Percentiles rank a stretch among this genome's conserved stretches.
Conservation (phyloP, 225 moss, liverwort and hornwort species). For the Straminergon stramineum region DNA sequence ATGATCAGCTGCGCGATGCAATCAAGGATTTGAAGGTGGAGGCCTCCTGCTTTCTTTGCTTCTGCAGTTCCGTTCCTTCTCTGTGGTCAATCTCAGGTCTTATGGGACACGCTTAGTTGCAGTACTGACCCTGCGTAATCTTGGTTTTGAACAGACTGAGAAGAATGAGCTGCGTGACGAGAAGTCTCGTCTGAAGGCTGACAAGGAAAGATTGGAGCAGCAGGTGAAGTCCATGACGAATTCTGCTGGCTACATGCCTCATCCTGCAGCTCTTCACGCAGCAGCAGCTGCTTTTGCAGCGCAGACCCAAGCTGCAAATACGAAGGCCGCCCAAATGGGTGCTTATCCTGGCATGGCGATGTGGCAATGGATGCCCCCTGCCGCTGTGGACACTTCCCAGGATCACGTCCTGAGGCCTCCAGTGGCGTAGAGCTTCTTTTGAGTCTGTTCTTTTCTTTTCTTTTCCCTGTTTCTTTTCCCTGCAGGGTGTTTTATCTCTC, state of each 20-base stretch:
- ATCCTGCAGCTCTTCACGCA: conserved; percentile 71
- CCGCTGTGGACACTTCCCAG: conserved; percentile 78
- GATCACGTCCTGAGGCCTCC: conserved; percentile 92
- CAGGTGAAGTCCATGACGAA: conserved; percentile 64
- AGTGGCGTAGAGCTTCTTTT: conserved; percentile 44
- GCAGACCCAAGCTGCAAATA: conserved; percentile 58
- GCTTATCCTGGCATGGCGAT: conserved; percentile 82
- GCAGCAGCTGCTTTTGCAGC: conserved; percentile 71
- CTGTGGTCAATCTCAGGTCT: background rate
- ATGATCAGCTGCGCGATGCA: conserved; percentile 61
- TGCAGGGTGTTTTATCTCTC: conserved; percentile 1
- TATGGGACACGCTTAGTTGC: background rate
- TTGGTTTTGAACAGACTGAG: conserved; percentile 36
- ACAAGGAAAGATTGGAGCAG: conserved; percentile 89
- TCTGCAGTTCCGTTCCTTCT: background rate
- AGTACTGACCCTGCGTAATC: background rate
- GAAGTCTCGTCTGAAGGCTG: conserved; percentile 81
- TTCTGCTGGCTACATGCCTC: conserved; percentile 60
- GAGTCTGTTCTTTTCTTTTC: background rate
- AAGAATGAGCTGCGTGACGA: conserved; percentile 93
- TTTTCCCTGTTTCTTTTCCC: background rate
- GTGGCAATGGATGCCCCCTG: conserved; percentile 99
- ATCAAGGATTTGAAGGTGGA: conserved; percentile 72
- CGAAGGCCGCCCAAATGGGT: conserved; percentile 67
- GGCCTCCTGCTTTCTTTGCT: no score